phyloP scores from a whole-genome alignment of 108 stramenopile genomes.

The Cyclotella kingstonii region DNA sequence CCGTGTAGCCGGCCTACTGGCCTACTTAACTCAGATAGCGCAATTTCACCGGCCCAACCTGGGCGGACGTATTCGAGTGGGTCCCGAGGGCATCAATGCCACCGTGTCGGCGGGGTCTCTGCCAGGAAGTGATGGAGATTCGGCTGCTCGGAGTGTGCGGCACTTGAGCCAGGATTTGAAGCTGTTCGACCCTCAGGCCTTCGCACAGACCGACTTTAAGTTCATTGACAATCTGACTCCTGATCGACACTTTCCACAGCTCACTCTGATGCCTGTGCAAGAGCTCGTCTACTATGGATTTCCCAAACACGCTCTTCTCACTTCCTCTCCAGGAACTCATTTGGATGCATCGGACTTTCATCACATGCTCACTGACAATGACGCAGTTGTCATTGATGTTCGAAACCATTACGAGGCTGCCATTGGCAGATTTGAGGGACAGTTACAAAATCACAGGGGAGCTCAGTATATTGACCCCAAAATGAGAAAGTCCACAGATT shows the following conservation, averaged over 20 bases:
- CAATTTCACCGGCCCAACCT: conserved; percentile 48
- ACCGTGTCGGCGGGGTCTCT: conserved; percentile 57
- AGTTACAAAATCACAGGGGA: conserved; percentile 30
- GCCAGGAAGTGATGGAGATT: not conserved
- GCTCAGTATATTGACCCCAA: conserved; percentile 84
- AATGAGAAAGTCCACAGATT: conserved; percentile 89
- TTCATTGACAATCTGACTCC: conserved; percentile 71
- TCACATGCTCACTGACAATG: conserved; percentile 65
- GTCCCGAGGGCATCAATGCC: conserved; percentile 79
- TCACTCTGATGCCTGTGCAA: conserved; percentile 86
- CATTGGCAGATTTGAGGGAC: conserved; percentile 85
- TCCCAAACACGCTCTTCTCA: conserved; percentile 50
- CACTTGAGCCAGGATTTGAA: conserved; percentile 68
- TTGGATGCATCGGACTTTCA: conserved; percentile 81
- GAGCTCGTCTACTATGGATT: conserved; percentile 93
- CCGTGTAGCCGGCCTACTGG: conserved; percentile 51
- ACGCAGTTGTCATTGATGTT: conserved; percentile 89
- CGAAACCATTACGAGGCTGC: conserved; percentile 84
- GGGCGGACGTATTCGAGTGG: conserved; percentile 81
- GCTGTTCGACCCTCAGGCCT: conserved; percentile 60
- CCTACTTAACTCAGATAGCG: conserved; percentile 55
- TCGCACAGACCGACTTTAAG: conserved; percentile 78
- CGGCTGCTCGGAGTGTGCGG: conserved; percentile 53
- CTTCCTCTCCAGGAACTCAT: conserved; percentile 79
- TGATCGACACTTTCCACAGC: conserved; percentile 85